Conservation (phyloP, 2,329 filamentous ascomycete species). For the Fusarium falciforme region DNA sequence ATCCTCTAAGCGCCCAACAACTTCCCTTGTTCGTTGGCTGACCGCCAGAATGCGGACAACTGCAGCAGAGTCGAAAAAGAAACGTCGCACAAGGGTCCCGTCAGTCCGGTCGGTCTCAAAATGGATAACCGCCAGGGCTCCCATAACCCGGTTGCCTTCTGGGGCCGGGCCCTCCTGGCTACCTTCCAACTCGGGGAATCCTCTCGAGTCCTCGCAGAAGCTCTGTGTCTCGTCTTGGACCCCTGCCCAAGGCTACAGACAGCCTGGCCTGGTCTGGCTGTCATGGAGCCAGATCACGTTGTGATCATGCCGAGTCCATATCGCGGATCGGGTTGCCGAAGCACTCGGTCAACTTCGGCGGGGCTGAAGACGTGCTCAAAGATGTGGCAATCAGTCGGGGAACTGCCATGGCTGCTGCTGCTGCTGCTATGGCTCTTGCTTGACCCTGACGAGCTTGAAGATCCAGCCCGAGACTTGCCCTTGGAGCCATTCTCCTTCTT, state of each 20-base stretch:
- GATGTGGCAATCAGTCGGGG: constrained; percentile 61
- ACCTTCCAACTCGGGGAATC: constrained; percentile 9
- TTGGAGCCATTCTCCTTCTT: constrained; percentile 59
- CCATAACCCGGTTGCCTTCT: constrained; percentile 15
- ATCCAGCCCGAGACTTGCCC: constrained; percentile 48
- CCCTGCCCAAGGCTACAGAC: neutral
- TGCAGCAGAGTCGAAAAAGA: constrained; percentile 30
- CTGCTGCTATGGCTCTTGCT: constrained; percentile 43
- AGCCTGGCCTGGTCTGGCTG: neutral
- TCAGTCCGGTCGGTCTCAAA: constrained; percentile 32
- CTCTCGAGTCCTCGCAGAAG: constrained; percentile 5
- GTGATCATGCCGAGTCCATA: constrained; percentile 66
- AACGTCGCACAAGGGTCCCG: constrained; percentile 37
- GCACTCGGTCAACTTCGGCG: constrained; percentile 61
- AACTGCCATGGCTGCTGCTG: constrained; percentile 44
- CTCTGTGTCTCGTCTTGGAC: constrained; percentile 1
- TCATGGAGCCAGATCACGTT: constrained; percentile 39
- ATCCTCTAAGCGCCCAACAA: constrained; percentile 27
- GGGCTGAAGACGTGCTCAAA: constrained; percentile 65
- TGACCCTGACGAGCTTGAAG: constrained; percentile 44
- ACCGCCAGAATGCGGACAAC: constrained; percentile 31
- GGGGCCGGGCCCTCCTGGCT: constrained; percentile 20
- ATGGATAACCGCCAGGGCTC: constrained; percentile 17
- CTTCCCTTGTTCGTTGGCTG: constrained; percentile 26
- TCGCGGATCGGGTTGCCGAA: constrained; percentile 65